A percentile compares a stretch with the other conserved stretches of the same genome.
phyloP scores from a whole-genome alignment of 2,329 filamentous ascomycete genomes.

The Akanthomyces lecanii region DNA sequence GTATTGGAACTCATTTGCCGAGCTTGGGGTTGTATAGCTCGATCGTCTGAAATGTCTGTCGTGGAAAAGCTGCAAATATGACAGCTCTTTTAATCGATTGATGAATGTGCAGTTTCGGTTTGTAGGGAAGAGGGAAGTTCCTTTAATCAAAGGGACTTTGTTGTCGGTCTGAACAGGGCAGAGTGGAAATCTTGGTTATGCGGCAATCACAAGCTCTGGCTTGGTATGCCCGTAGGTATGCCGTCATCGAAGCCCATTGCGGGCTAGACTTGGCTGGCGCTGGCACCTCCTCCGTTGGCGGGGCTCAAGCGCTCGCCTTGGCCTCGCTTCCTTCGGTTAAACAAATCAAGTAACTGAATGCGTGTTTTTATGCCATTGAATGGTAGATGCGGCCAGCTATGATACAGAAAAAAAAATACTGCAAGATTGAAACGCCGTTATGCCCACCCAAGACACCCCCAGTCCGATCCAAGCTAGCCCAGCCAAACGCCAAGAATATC shows the following conservation, averaged over 20 bases:
- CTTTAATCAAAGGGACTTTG: not conserved
- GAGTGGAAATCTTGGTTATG: not conserved
- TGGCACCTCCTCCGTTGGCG: not conserved
- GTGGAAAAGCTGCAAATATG: not conserved
- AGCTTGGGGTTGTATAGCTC: not conserved
- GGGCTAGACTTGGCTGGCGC: not conserved
- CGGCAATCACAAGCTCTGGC: not conserved
- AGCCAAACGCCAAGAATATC: not conserved
- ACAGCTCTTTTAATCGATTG: not conserved
- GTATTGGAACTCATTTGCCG: conserved; percentile 8
- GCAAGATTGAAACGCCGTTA: not conserved
- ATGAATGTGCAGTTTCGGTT: not conserved
- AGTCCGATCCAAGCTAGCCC: not conserved
- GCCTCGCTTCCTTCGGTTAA: not conserved
- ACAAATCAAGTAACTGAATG: not conserved
- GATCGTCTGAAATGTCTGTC: not conserved
- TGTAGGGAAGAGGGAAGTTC: too few relatives aligned
- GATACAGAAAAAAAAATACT: not conserved
- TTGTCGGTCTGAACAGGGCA: too few relatives aligned
- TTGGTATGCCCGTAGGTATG: conserved; percentile 4
- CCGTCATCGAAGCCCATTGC: conserved; percentile 13
- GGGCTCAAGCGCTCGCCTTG: not conserved
- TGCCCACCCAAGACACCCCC: not conserved
- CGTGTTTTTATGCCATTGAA: too few relatives aligned
- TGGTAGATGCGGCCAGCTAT: not conserved